These are phyloP conservation scores for Exophiala viscosa DNA, from an alignment of 2,329 filamentous ascomycete species.

Conservation along the genomic window DNA sequence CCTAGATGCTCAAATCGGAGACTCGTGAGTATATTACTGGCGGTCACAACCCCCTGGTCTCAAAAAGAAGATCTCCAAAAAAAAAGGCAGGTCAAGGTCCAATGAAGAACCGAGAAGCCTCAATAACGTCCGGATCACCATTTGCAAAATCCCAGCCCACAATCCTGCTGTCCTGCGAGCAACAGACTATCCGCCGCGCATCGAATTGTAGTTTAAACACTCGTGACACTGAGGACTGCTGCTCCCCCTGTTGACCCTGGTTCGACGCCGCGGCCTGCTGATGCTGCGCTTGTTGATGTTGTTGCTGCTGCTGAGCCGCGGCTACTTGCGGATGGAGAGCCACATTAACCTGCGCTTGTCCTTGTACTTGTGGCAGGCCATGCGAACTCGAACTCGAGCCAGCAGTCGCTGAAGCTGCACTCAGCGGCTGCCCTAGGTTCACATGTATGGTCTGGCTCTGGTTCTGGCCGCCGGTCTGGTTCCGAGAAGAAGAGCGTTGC, in stretches of 20 bases:
- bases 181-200: slow-evolving; percentile 86
- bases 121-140: slow-evolving; percentile 72
- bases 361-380: slow-evolving; percentile 3
- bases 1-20: too few species aligned
- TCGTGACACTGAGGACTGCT: slow-evolving; percentile 47
- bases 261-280: slow-evolving; percentile 17
- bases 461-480: background rate
- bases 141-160: slow-evolving; percentile 98
- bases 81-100: slow-evolving; percentile 30
- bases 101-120: slow-evolving; percentile 79
- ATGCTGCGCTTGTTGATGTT: slow-evolving; percentile 24
- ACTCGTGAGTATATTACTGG: background rate
- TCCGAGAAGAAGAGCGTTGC: background rate
- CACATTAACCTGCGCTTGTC: background rate
- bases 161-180: slow-evolving; percentile 84
- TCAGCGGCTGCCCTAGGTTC: slow-evolving; percentile 1
- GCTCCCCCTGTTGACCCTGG: slow-evolving; percentile 31
- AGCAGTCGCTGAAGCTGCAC: too few species aligned
- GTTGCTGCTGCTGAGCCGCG: slow-evolving; percentile 7
- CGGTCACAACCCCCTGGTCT: background rate
- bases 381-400: background rate
- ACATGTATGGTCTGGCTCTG: background rate
- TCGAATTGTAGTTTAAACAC: slow-evolving; percentile 98
- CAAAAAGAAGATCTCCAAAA: too few species aligned
- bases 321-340: slow-evolving; percentile 5